Base-by-base conservation (phyloP, 495 filamentous ascomycete genomes). In the Penicillium longicatenatum region DNA sequence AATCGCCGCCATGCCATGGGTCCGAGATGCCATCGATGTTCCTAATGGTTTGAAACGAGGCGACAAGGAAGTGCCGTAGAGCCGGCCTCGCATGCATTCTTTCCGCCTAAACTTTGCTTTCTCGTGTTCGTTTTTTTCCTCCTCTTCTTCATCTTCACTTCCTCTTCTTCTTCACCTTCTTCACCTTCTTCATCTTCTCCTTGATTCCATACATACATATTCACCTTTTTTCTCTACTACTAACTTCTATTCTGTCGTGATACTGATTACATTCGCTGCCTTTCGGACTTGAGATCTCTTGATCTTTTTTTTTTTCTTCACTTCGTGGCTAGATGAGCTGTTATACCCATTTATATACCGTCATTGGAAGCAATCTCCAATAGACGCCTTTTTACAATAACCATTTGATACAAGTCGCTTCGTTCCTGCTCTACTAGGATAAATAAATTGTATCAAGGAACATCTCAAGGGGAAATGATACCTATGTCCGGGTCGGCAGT, bases 1-100 rank as follows among this genome's bases (percentile, higher is more conserved):
- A 55, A 86, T 97, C 30, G 85, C 81, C 39, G 77, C 82, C 50
- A 81, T 82, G 51, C 82, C 85, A 50, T 98, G 92, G 92, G 89
- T 98, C 6, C 74, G 71, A 29, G 81, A 80, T 20, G 93, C 85
- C 5, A 87, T 98, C 39, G 62, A 79, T 55, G 85, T 93, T 4
- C 83, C 86, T 7, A 87, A 82, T 16, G 89, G 91, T 6, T 73
- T 95, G 54, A 82, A 82, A 63, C 80, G 86, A 58, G 79, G 85
- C 45, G 87, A 91, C 61, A 88, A 89, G 57, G 80, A 84, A 67
- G 85, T 77, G 53, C 75, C 76, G 16, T 79, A 76, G 73, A 74
- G 73, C 75, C 54, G 73, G 71, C 58, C 70, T 75, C 69, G 16
- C 39, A 54, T 49, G 51, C 46, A 35, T 50, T 17, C 44, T 49